Conservation (phyloP, 1,284 basidiomycete genomes). For the Fomitopsis betulina region DNA sequence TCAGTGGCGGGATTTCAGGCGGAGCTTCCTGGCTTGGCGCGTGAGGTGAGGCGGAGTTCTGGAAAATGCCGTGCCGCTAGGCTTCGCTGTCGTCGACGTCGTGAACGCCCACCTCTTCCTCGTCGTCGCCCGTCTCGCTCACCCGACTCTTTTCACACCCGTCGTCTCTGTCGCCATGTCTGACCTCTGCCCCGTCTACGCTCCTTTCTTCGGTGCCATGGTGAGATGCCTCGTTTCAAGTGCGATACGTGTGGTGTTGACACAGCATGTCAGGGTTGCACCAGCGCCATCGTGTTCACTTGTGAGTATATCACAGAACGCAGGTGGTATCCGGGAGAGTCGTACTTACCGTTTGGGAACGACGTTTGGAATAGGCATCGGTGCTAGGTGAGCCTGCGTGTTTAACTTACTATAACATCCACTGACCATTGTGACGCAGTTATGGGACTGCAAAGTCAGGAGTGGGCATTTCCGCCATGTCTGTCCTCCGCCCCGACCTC, state of each 20-base stretch:
- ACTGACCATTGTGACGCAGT: conserved; percentile 31
- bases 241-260: conserved; percentile 12
- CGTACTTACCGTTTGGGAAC: neutral
- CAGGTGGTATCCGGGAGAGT: conserved; percentile 92
- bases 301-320: conserved; percentile 84
- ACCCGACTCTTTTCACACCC: neutral
- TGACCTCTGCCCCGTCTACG: conserved; percentile 90
- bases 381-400: conserved; percentile 54
- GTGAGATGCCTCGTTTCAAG: conserved; percentile 39
- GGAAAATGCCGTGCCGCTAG: conserved; percentile 1
- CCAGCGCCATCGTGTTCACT: conserved; percentile 95
- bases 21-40: neutral
- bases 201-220: conserved; percentile 97
- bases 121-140: conserved; percentile 1
- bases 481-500: conserved; percentile 89
- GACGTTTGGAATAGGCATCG: conserved; percentile 52
- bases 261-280: conserved; percentile 69
- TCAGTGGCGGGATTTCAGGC: neutral
- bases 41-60: conserved; percentile 2
- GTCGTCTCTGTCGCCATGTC: conserved; percentile 48
- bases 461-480: conserved; percentile 98
- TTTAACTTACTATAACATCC: neutral
- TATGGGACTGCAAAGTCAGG: conserved; percentile 98
- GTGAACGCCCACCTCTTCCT: neutral
- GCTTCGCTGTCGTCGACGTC: conserved; percentile 2